Base-by-base conservation (phyloP, 1,284 basidiomycete species). In the Papiliotrema laurentii region DNA sequence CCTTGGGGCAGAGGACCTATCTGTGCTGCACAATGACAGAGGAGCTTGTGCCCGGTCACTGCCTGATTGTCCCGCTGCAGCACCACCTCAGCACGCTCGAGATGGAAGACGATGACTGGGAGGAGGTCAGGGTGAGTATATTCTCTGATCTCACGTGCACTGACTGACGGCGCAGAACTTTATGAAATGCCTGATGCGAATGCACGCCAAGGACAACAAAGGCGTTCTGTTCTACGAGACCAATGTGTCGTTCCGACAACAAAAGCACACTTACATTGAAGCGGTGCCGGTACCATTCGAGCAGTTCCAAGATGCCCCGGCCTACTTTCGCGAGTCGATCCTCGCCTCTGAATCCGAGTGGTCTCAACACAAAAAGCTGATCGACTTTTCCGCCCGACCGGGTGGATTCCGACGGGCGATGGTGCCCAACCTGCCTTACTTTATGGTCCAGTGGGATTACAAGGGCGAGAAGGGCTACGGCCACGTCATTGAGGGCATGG, bases 371-470 rank as follows among this genome's bases (percentile, higher is more conserved):
- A 89, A 88, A 68, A 97, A 97, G 69, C 77, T 97, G 43, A 97
- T 99, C 56, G 87, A 94, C 66, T 98, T 99, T 68, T 83, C 86
- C 2, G 74, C 82, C 7, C 80, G 91, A 2, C 87, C 89, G 0
- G 90, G 90, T 21, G 90, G 90, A 4, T 96, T 96, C 77, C 78
- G 91, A 40, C 80, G 91, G 1, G 83, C 87, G 31, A 87, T 99
- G 84, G 94, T 98, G 5, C 84, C 93, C 2, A 92, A 97, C 62
- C 75, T 99, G 37, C 96, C 96, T 0, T 98, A 99, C 75, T 99
- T 99, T 68, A 93, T 93, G 86, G 87, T 98, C 1, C 88, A 91
- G 63, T 99, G 93, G 75, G 96, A 99, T 74, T 82, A 98, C 75
- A 93, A 91, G 64, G 93, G 94, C 26, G 90, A 94, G 73, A 91